phyloP scores from a whole-genome alignment of 1,139 yeast genomes.

The Pichia sp. region DNA sequence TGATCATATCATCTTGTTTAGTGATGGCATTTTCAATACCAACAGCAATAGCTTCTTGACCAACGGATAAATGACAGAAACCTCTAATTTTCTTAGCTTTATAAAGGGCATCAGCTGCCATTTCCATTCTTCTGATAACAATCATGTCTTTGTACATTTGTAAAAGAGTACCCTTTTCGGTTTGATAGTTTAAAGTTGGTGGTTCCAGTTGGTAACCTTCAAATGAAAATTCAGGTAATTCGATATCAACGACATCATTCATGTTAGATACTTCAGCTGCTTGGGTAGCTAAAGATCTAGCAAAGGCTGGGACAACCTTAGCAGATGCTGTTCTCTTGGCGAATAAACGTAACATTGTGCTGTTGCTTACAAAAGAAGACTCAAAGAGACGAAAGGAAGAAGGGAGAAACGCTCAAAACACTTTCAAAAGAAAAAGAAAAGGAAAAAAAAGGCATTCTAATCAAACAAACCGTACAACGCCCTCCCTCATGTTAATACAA shows the following conservation, averaged over 20 bases:
- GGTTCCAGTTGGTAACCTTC: conserved; percentile 79
- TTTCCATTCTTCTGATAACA: conserved; percentile 92
- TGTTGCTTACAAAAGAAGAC: background rate
- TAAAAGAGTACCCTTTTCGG: conserved; percentile 71
- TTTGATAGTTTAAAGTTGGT: conserved; percentile 65
- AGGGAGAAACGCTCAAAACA: background rate
- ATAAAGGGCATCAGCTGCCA: conserved; percentile 97
- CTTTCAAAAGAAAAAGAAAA: background rate
- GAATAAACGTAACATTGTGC: conserved; percentile 16
- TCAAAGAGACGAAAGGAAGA: background rate
- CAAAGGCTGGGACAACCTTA: conserved; percentile 9
- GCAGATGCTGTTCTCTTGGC: conserved; percentile 9
- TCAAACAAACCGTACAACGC: too few species aligned
- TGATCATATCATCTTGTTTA: conserved; percentile 77
- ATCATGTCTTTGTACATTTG: conserved; percentile 97
- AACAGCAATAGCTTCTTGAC: conserved; percentile 98
- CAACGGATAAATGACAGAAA: conserved; percentile 97
- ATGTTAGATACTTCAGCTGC: conserved; percentile 10
- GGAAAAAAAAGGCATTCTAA: too few species aligned
- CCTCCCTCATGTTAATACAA: too few species aligned
- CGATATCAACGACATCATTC: conserved; percentile 32
- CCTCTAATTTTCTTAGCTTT: conserved; percentile 98
- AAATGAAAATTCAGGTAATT: conserved; percentile 71
- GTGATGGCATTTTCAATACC: conserved; percentile 95
- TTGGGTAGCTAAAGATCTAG: conserved; percentile 19